Evolutionary conservation across 352 stramenopile genomes (phyloP), one percentile per base, ranked within the genome.

Genomic region (Globisporangium nagaii): DNA sequence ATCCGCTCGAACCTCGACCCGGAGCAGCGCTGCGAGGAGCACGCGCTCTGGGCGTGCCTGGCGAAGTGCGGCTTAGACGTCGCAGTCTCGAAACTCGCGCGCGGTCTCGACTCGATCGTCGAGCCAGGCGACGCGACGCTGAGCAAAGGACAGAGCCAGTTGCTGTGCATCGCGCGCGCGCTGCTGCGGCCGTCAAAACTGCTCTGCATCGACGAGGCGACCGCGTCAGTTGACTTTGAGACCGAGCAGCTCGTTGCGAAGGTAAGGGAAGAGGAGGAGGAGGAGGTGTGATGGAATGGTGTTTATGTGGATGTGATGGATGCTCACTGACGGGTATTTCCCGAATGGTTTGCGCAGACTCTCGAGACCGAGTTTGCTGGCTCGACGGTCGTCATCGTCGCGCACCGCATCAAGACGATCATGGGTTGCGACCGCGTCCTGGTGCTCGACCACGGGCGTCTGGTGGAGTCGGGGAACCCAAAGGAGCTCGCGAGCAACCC

Each of bases 301-400:
- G 22, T 35, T 24, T 36, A 2, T 25, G 1, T 53, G 20, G 46
- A 7, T 35, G 28, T 39, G n/a, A 19, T 17, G 9, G 24, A 47
- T 31, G 35, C 2, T 24, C 2, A 37, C 34, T 20, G 15, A 12
- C 9, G 13, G 11, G 9, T 42, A 10, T 42, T n/a, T n/a, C 25
- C 36, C 62, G 9, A 36, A 36, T 65, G 41, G 1, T n/a, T 7
- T 30, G 20, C 4, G 4, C 62, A 95, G 67, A 95, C 81, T 17
- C 95, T 99, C 49, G 68, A 91, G 13, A 66, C 90, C 13, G 91
- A 97, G 41, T 99, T 99, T 70, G 63, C 66, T 7, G 71, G 81
- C 11, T 92, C 90, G 2, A 99, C 97, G 4, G 84, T 98, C 12
- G 63, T 99, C 8, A 98, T 96, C 0, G 98, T 99, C 35, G 96